Percentiles rank a stretch among this genome's conserved stretches.
Conservation (phyloP, 2,329 filamentous ascomycete genomes). For the Tricladium varicosporioides region DNA sequence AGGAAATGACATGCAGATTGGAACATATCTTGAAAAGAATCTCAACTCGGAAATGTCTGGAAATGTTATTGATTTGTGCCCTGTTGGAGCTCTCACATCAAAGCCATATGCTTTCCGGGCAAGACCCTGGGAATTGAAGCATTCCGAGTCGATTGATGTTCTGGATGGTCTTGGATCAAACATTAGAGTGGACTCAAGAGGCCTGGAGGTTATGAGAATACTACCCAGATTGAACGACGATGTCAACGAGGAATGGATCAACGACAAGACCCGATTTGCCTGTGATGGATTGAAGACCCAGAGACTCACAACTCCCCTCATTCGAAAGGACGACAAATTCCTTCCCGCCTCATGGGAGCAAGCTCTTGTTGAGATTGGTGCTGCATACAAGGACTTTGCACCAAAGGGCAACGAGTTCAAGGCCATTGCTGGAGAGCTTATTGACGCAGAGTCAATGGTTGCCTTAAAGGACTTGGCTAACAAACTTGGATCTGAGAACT, state of each 20-base stretch:
- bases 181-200: conserved; percentile 89
- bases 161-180: conserved; percentile 90
- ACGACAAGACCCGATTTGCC: conserved; percentile 96
- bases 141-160: conserved; percentile 94
- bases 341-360: conserved; percentile 94
- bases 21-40: conserved; percentile 93
- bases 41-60: conserved; percentile 93
- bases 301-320: conserved; percentile 85
- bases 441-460: conserved; percentile 89
- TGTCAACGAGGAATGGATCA: conserved; percentile 99
- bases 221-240: conserved; percentile 93
- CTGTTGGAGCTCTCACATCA: conserved; percentile 91
- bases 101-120: conserved; percentile 98
- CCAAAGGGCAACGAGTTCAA: conserved; percentile 95
- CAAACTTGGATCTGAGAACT: conserved; percentile 92
- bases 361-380: conserved; percentile 81
- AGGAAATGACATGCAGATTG: conserved; percentile 97
- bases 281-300: conserved; percentile 97
- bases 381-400: conserved; percentile 74
- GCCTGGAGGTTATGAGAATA: conserved; percentile 93
- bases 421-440: conserved; percentile 84
- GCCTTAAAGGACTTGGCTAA: conserved; percentile 97
- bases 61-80: conserved; percentile 97
- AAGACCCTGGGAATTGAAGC: conserved; percentile 94
- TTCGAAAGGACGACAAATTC: conserved; percentile 87